Base-by-base conservation (phyloP, 2,329 filamentous ascomycete genomes). In the Penicillium janthinellum region DNA sequence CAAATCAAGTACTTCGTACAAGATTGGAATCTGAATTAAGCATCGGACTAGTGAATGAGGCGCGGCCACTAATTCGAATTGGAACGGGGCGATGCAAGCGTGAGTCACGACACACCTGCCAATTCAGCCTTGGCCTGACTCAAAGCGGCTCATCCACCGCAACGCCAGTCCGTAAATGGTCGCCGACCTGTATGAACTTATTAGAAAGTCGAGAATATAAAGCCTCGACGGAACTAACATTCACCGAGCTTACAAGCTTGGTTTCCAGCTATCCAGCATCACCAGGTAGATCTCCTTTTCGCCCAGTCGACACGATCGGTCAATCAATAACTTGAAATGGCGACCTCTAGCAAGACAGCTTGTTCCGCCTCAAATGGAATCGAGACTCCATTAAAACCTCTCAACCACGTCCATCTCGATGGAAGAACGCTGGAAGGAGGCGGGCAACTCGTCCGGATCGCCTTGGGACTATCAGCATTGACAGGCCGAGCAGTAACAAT, bases 341-440 rank as follows among this genome's bases (percentile, higher is more conserved):
- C 56, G 12, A n/a, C 28, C 14, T 28, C 25, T 54, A 51, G 51
- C 54, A 60, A 28, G 31, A 48, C 15, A n/a, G 42, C 6, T 22
- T 3, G 8, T 45, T 42, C 35, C 28, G 49, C 50, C 41, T 28
- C 56, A 31, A 45, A 34, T 63, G 42, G 45, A 53, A 53, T 41
- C n/a, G 34, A 11, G 17, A 15, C 57, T 15, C 53, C 53, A 49
- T 59, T n/a, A 37, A 42, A 22, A 60, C 39, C 48, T n/a, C 39
- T 54, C 5, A 42, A 39, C 20, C 65, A 63, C 42, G 55, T 82
- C 28, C 68, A 75, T 52, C 72, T 87, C 11, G 80, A 85, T 67
- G 85, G 86, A 50, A 80, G 79, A 17, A 85, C 80, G 3, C 81
- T 87, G 20, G 85, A 88, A 79, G 86, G 85, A 41, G 86, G 86